Evolutionary conservation across 2,329 filamentous ascomycete species (phyloP).

Genomic region (Arthroderma sp.): DNA sequence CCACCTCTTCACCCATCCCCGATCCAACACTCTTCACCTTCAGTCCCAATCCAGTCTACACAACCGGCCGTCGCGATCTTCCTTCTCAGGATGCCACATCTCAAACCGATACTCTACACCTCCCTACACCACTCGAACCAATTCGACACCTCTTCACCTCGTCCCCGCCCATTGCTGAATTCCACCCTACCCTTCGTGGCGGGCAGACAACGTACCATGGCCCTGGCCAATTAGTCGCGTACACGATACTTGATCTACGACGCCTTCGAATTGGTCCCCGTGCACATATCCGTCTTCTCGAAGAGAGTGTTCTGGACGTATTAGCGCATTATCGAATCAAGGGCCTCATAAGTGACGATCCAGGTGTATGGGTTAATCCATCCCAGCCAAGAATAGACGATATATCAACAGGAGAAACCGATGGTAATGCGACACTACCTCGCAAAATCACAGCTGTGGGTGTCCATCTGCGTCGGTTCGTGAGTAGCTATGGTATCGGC

Average conservation of each 20-base stretch:
- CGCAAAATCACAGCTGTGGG: constrained; percentile 82
- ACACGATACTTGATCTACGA: constrained; percentile 74
- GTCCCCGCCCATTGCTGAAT: constrained; percentile 35
- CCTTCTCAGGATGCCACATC: constrained; percentile 23
- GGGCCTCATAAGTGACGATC: constrained; percentile 48
- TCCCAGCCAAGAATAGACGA: constrained; percentile 6
- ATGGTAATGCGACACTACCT: constrained; percentile 11
- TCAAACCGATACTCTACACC: constrained; percentile 21
- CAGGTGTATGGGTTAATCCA: constrained; percentile 63
- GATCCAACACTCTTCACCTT: constrained; percentile 67
- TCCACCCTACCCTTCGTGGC: constrained; percentile 63
- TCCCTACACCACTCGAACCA: constrained; percentile 23
- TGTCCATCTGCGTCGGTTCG: constrained; percentile 74
- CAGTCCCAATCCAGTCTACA: constrained; percentile 71
- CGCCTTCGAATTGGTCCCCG: constrained; percentile 55
- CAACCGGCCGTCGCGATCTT: constrained; percentile 70
- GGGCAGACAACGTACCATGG: constrained; percentile 93
- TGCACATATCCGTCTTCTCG: constrained; percentile 64
- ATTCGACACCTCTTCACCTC: constrained; percentile 20
- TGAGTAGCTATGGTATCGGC: constrained; percentile 74
- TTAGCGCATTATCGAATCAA: constrained; percentile 48
- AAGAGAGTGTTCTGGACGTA: constrained; percentile 58
- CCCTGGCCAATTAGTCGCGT: constrained; percentile 83
- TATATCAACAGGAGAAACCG: constrained; percentile 11
- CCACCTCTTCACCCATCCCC: constrained; percentile 32